phyloP scores from a whole-genome alignment of 306 rosid species.

The Gastrolobium bilobum region DNA sequence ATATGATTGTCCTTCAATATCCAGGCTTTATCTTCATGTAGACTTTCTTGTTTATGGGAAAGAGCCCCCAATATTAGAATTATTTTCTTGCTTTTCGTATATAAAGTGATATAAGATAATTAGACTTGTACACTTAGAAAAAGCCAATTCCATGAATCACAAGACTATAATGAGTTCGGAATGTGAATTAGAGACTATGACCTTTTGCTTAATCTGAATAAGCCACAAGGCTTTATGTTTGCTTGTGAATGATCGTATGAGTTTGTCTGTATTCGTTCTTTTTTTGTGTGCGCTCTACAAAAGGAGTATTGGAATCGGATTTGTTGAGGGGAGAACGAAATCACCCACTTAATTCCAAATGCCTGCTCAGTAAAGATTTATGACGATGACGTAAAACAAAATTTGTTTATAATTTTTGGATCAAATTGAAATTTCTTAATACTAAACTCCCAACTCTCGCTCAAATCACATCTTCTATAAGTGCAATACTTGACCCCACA shows the following conservation, averaged over 20 bases:
- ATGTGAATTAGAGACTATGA: conserved; percentile 23
- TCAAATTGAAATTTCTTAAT: conserved; percentile 1
- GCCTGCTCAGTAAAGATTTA: background rate
- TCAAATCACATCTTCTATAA: background rate
- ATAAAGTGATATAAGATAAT: background rate
- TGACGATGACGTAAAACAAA: background rate
- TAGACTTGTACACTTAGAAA: background rate
- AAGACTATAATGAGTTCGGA: background rate
- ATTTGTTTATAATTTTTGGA: conserved; percentile 6
- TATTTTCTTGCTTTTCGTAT: conserved; percentile 18
- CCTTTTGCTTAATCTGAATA: background rate
- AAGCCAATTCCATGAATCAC: conserved; percentile 24
- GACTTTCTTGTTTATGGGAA: background rate
- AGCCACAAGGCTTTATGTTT: background rate
- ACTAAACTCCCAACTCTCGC: background rate
- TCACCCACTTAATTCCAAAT: conserved; percentile 6
- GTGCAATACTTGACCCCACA: conserved; percentile 42
- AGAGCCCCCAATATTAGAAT: background rate
- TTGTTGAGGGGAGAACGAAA: background rate
- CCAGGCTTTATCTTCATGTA: background rate
- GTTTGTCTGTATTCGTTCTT: background rate
- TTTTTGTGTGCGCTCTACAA: background rate
- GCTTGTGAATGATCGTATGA: background rate
- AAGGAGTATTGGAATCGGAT: background rate
- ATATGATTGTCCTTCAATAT: background rate